These are phyloP conservation scores for Cryptosporidium sp. DNA, from an alignment of 169 alveolate genomes.

Conservation along the genomic window DNA sequence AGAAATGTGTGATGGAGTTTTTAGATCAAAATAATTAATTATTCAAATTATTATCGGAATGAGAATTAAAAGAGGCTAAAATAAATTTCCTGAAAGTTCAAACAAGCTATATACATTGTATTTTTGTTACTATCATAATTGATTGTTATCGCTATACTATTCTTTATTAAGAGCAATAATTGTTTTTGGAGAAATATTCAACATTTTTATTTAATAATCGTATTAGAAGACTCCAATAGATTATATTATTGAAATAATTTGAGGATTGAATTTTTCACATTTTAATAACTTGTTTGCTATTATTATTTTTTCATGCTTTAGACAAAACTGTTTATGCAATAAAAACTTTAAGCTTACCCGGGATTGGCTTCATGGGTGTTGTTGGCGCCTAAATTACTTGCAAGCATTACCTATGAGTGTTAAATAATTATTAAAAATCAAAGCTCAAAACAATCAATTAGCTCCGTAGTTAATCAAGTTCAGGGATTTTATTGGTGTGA, in stretches of 20 bases:
- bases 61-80: neutral
- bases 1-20: conserved; percentile 37
- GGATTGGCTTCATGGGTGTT: conserved; percentile 69
- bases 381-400: conserved; percentile 75
- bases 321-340: conserved; percentile 62
- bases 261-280: neutral
- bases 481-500: conserved; percentile 28
- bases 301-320: neutral
- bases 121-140: too few species aligned
- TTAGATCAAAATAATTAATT: conserved; percentile 27
- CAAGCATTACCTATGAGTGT: conserved; percentile 37
- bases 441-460: conserved; percentile 1
- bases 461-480: neutral
- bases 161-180: too few species aligned
- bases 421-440: conserved; percentile 15
- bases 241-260: neutral
- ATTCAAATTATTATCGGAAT: neutral
- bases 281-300: neutral
- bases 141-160: neutral
- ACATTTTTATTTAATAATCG: neutral
- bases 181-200: neutral
- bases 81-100: neutral
- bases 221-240: neutral
- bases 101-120: neutral
- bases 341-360: conserved; percentile 24